Evolutionary conservation across 73 alveolate species (phyloP), one percentile per base, ranked within the genome.

Genomic region (Paramecium tetraurelia): DNA sequence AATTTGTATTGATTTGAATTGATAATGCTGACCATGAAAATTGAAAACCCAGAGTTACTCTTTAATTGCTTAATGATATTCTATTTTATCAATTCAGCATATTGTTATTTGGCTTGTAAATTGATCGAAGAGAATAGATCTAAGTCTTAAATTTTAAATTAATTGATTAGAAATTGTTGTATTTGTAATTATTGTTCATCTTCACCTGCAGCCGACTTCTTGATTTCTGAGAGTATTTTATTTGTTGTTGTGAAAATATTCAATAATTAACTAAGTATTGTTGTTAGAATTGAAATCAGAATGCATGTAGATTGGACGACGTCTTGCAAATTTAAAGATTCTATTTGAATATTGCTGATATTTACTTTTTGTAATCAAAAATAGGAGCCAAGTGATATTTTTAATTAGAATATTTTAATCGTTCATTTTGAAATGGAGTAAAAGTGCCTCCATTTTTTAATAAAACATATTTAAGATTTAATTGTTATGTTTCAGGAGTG

Each of bases 1-100:
- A 80, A 80, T 44, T 80, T 80, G 38, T 80, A 80, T 80, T 80
- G 22, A 44, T 80, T 80, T 43, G 90, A 40, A 80, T 80, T 80
- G n/a, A 80, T 80, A 14, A 80, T 80, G 24, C 76, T 44, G 0
- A 18, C 68, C 27, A 48, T 43, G 24, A 80, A 80, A 0, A 80
- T 43, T 5, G 90, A 31, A 11, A 11, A 44, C n/a, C 90, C 90
- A 7, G 9, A 3, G 27, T 80, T 80, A 5, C n/a, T 24, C 44
- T 80, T 80, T 24, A 80, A 35, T 24, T 41, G 46, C 22, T 80
- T 80, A 18, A 80, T 44, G 12, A 46, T 9, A 80, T 46, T 80
- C 11, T 40, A 24, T 80, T 80, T 80, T 7, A 43, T 80, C 46
- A 80, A 48, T 21, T 80, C 90, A 31, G 46, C 20, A 48, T 80